These are phyloP conservation scores for Phialophora chinensis DNA, from an alignment of 2,329 filamentous ascomycete species.

Conservation along the genomic window DNA sequence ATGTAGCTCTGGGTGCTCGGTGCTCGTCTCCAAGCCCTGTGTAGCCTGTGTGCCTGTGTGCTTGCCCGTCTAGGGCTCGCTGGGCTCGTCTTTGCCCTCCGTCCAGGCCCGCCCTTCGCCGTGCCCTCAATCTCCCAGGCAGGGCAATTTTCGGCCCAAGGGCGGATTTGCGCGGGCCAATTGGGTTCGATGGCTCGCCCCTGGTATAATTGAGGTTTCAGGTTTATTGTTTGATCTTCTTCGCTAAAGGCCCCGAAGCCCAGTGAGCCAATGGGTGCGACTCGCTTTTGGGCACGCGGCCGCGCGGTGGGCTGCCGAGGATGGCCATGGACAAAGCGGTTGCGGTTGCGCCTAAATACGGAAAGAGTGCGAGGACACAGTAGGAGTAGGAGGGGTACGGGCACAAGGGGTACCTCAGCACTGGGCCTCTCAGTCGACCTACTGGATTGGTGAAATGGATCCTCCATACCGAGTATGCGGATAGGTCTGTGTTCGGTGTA, in stretches of 20 bases:
- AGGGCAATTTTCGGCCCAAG: neutral
- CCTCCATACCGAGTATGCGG: neutral
- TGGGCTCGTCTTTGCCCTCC: neutral
- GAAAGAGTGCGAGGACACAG: too few relatives aligned
- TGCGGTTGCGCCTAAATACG: neutral
- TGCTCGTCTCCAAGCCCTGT: too few relatives aligned
- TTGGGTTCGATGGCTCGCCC: neutral
- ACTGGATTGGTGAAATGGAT: neutral
- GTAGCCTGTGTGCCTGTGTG: too few relatives aligned
- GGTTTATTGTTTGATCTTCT: slow-evolving; percentile 1
- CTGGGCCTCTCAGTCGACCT: neutral
- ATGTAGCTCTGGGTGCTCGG: too few relatives aligned
- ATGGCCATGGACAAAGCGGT: neutral
- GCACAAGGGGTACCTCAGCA: neutral
- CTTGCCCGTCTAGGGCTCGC: too few relatives aligned
- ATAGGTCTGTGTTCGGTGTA: too few relatives aligned
- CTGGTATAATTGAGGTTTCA: neutral
- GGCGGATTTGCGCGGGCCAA: neutral
- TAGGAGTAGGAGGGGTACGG: neutral
- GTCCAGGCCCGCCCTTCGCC: neutral
- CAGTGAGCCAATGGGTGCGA: neutral
- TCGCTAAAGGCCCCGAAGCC: neutral
- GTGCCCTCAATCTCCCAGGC: neutral
- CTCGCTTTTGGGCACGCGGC: neutral
- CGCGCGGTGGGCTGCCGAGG: neutral